Evolutionary conservation across 1,284 basidiomycete species (phyloP).

Genomic region (Rhodotorula sp.): DNA sequence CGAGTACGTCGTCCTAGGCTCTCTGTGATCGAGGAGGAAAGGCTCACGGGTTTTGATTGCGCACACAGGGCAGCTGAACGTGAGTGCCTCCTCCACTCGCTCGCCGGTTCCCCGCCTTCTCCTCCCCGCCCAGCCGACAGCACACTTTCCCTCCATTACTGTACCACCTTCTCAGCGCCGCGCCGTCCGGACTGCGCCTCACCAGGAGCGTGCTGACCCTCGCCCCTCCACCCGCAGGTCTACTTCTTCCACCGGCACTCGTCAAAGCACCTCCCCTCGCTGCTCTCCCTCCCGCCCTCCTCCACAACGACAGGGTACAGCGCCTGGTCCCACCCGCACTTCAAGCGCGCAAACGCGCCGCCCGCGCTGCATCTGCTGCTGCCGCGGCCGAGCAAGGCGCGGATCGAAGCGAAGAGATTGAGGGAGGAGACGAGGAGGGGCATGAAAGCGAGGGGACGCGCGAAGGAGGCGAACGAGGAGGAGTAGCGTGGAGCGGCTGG

Average conservation of each 20-base stretch:
- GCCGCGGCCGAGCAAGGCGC: constrained; percentile 25
- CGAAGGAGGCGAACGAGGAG: constrained; percentile 9
- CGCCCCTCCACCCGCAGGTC: background rate
- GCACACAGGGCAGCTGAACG: constrained; percentile 32
- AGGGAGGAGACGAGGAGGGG: too few species aligned
- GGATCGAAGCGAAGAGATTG: background rate
- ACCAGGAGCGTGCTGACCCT: too few species aligned
- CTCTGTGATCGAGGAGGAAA: too few species aligned
- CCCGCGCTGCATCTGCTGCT: constrained; percentile 11
- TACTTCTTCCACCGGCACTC: constrained; percentile 29
- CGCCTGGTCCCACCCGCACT: constrained; percentile 26
- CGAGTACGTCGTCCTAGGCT: constrained; percentile 24
- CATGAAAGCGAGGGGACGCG: background rate
- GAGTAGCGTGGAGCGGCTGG: too few species aligned
- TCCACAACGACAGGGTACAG: background rate
- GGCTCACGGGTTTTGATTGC: too few species aligned
- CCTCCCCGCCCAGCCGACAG: too few species aligned
- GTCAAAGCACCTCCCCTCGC: constrained; percentile 7
- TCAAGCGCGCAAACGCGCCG: constrained; percentile 7
- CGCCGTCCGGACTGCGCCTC: background rate
- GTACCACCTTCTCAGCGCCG: background rate
- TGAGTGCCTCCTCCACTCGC: background rate
- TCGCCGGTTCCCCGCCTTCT: too few species aligned
- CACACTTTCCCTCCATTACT: too few species aligned
- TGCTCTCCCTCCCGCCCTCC: constrained; percentile 11